Conservation (phyloP, 2,329 filamentous ascomycete genomes). For the Sclerotinia nivalis region DNA sequence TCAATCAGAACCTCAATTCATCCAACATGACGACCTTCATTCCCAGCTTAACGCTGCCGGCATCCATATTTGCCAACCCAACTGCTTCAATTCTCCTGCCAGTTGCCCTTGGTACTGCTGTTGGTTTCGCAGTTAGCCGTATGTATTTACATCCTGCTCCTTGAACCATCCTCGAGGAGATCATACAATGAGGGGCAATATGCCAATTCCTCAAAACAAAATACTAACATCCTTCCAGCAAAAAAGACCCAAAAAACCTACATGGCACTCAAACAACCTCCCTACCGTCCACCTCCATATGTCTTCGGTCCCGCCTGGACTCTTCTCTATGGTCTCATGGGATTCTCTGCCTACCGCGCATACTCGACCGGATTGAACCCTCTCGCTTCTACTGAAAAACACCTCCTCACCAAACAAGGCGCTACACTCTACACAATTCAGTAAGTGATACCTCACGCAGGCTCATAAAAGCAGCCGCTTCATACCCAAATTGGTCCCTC, state of each 20-base stretch:
- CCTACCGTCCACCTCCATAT: conserved; percentile 59
- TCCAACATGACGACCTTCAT: conserved; percentile 74
- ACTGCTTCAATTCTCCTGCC: conserved; percentile 75
- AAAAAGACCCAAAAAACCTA: conserved; percentile 63
- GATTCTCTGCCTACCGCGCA: conserved; percentile 82
- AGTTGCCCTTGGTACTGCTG: conserved; percentile 68
- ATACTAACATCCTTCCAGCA: conserved; percentile 44
- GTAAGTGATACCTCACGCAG: not conserved
- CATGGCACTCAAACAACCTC: conserved; percentile 65
- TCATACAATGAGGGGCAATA: not conserved
- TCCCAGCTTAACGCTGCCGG: conserved; percentile 73
- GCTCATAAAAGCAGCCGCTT: fast-evolving
- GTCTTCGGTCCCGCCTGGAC: conserved; percentile 69
- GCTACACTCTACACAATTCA: conserved; percentile 84
- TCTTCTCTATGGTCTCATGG: conserved; percentile 74
- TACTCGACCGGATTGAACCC: conserved; percentile 63
- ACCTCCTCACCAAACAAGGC: conserved; percentile 57
- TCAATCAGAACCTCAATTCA: not conserved
- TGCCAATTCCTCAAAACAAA: not conserved
- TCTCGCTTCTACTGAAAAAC: conserved; percentile 31
- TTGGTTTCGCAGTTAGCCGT: conserved; percentile 70
- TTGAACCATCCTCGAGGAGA: not conserved
- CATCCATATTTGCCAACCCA: conserved; percentile 68
- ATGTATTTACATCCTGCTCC: conserved; percentile 39
- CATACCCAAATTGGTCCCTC: too few species aligned